Evolutionary conservation across 352 stramenopile species (phyloP).

Genomic region (Globisporangium spiculum): DNA sequence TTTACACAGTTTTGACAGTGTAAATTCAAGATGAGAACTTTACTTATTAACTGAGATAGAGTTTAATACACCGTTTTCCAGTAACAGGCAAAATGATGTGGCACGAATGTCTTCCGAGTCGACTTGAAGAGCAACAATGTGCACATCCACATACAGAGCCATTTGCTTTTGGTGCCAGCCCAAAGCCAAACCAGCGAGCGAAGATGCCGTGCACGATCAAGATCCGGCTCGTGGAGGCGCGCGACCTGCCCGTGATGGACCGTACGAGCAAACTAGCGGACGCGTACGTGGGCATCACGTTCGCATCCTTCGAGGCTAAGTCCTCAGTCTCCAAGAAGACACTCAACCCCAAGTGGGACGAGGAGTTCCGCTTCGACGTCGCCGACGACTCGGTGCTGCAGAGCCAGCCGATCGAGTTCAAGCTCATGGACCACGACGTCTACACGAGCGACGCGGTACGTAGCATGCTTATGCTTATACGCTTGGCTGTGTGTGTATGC

Average conservation of each 20-base stretch:
- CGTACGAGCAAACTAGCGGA: conserved; percentile 80
- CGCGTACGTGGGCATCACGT: conserved; percentile 86
- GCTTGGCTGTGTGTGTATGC: background rate
- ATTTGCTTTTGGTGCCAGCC: too few species aligned
- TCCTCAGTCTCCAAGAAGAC: conserved; percentile 91
- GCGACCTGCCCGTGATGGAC: conserved; percentile 86
- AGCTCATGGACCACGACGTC: conserved; percentile 94
- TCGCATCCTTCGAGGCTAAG: conserved; percentile 85
- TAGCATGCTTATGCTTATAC: background rate
- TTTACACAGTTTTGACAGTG: too few species aligned
- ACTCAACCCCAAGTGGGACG: conserved; percentile 95
- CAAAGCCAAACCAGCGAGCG: too few species aligned
- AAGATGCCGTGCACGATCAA: background rate
- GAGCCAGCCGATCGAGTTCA: conserved; percentile 98
- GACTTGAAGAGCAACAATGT: too few species aligned
- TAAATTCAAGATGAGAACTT: too few species aligned
- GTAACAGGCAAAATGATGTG: too few species aligned
- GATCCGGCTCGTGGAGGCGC: conserved; percentile 77
- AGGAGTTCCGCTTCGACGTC: conserved; percentile 99
- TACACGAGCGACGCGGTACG: conserved; percentile 88
- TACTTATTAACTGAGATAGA: too few species aligned
- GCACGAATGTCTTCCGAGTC: too few species aligned
- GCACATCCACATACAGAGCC: too few species aligned
- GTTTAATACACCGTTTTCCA: too few species aligned
- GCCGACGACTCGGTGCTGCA: conserved; percentile 97